Evolutionary conservation across 192 early-diverging fungal genomes (phyloP).

Genomic region (Phycomyces blakesleeanus): DNA sequence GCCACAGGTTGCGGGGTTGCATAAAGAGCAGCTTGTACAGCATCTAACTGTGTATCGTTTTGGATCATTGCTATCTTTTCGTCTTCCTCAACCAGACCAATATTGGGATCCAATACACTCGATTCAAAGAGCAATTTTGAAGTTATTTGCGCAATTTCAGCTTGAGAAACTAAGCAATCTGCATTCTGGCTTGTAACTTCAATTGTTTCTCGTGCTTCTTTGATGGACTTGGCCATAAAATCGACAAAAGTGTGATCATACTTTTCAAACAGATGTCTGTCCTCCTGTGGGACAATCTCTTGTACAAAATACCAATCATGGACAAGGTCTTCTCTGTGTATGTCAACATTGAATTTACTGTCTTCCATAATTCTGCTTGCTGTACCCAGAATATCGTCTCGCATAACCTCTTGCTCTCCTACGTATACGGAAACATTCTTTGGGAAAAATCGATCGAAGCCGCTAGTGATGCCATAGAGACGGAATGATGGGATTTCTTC

Average conservation of each 20-base stretch:
- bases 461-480: not conserved
- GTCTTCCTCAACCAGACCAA: too few species aligned
- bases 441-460: conserved; percentile 15
- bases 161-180: too few species aligned
- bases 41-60: too few species aligned
- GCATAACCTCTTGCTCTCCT: conserved; percentile 20
- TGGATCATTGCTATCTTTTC: too few species aligned
- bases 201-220: not conserved
- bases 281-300: conserved; percentile 1
- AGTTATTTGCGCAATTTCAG: too few species aligned
- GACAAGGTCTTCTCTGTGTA: not conserved
- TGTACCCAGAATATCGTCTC: conserved; percentile 21
- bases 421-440: conserved; percentile 9
- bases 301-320: conserved; percentile 16
- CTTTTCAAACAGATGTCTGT: not conserved
- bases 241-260: not conserved
- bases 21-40: too few species aligned
- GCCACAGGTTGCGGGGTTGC: too few species aligned
- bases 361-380: not conserved
- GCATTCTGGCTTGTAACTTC: too few species aligned
- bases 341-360: not conserved
- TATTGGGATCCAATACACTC: too few species aligned
- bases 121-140: too few species aligned
- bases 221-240: not conserved
- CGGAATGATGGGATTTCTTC: conserved; percentile 4